Conservation (phyloP, 2,329 filamentous ascomycete genomes). For the Arthrobotrys pseudoclavata region DNA sequence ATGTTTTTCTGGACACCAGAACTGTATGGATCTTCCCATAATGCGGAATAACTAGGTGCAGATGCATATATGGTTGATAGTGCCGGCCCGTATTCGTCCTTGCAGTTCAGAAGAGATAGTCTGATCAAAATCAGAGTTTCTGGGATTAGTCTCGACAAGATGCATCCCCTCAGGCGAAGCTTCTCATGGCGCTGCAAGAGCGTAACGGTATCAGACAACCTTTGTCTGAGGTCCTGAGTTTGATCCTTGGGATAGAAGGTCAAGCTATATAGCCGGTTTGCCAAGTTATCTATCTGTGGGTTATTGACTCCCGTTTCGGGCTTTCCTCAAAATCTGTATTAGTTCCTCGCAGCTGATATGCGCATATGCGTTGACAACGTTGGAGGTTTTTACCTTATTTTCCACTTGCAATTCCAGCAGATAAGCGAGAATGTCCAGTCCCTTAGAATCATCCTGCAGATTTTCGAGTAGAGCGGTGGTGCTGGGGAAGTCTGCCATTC, state of each 20-base stretch:
- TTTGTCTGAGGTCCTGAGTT: slow-evolving; percentile 38
- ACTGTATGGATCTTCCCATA: neutral
- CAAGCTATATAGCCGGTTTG: slow-evolving; percentile 37
- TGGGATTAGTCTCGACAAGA: slow-evolving; percentile 32
- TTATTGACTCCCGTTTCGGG: slow-evolving; percentile 1
- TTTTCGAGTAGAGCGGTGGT: slow-evolving; percentile 47
- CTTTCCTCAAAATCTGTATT: slow-evolving; percentile 13
- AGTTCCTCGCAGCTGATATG: neutral
- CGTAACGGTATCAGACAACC: slow-evolving; percentile 36
- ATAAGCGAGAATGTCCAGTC: slow-evolving; percentile 59
- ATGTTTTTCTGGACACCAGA: neutral
- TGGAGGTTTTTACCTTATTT: slow-evolving; percentile 53
- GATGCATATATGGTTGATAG: slow-evolving; percentile 39
- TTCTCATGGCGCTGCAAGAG: slow-evolving; percentile 49
- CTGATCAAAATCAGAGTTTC: slow-evolving; percentile 44
- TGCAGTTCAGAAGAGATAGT: slow-evolving; percentile 48
- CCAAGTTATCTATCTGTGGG: slow-evolving; percentile 33
- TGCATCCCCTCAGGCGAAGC: slow-evolving; percentile 29
- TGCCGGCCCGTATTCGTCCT: slow-evolving; percentile 44
- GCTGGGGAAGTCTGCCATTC: slow-evolving; percentile 40
- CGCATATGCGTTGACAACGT: slow-evolving; percentile 43
- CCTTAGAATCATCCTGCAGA: slow-evolving; percentile 52
- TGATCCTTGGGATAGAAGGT: slow-evolving; percentile 34
- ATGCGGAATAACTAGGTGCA: slow-evolving; percentile 25
- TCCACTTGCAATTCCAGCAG: slow-evolving; percentile 52